phyloP scores from a whole-genome alignment of 768 basidiomycete genomes.

The Neoboletus brunneissimus region DNA sequence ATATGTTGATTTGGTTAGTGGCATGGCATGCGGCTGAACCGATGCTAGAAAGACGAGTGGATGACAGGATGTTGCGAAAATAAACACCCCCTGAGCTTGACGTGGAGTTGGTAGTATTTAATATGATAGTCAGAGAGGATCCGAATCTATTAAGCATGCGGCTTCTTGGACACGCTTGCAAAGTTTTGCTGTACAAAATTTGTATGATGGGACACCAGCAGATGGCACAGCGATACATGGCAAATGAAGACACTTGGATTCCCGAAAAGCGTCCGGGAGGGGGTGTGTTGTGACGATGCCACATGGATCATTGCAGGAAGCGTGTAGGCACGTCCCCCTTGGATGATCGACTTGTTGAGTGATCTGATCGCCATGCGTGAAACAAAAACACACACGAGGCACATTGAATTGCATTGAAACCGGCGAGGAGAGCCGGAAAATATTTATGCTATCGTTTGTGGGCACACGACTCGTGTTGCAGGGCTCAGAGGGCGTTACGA shows the following conservation, averaged over 20 bases:
- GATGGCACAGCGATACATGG: constrained; percentile 13
- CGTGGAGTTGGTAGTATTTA: constrained; percentile 16
- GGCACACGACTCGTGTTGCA: constrained; percentile 3
- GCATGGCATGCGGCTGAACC: constrained; percentile 11
- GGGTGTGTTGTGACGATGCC: constrained; percentile 6
- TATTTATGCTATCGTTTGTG: constrained; percentile 8
- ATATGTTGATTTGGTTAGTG: constrained; percentile 10
- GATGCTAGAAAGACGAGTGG: constrained; percentile 9
- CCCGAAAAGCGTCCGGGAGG: neutral
- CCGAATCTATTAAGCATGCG: constrained; percentile 17
- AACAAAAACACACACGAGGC: constrained; percentile 23
- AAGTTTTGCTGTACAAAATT: constrained; percentile 6
- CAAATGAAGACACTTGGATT: neutral
- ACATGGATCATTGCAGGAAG: constrained; percentile 24
- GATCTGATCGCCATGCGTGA: constrained; percentile 21
- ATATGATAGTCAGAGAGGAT: constrained; percentile 5
- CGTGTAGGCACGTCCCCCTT: constrained; percentile 16
- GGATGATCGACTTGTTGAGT: constrained; percentile 14
- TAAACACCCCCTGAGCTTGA: neutral
- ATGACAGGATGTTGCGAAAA: constrained; percentile 10
- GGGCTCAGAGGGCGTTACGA: constrained; percentile 46
- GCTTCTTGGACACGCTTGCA: constrained; percentile 15
- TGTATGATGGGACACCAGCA: neutral
- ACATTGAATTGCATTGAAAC: constrained; percentile 15
- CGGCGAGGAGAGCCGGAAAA: constrained; percentile 6